Conservation (phyloP, 2,329 filamentous ascomycete genomes). For the Pseudopithomyces chartarum region DNA sequence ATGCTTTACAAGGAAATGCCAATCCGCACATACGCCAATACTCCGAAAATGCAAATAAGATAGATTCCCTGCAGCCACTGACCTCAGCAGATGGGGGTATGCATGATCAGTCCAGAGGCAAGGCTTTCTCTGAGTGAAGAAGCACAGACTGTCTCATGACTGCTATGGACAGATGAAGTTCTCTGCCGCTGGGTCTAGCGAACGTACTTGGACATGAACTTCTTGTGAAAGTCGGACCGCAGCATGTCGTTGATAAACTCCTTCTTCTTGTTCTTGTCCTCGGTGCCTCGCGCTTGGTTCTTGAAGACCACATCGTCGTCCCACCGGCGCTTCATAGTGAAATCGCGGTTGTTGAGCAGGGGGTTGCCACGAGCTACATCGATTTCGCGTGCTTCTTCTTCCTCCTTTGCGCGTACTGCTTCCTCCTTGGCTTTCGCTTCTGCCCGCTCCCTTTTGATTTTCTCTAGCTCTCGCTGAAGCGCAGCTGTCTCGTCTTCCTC, state of each 20-base stretch:
- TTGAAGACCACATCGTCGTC: conserved; percentile 99
- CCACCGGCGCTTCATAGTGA: conserved; percentile 90
- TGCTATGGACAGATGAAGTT: neutral
- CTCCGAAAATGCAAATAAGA: conserved; percentile 28
- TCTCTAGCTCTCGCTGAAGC: conserved; percentile 89
- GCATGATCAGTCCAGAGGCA: too few species aligned
- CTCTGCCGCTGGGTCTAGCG: conserved; percentile 4
- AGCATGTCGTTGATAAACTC: conserved; percentile 97
- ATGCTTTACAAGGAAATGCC: conserved; percentile 17
- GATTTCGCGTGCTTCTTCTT: conserved; percentile 81
- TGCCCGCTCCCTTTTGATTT: conserved; percentile 85
- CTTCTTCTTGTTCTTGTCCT: conserved; percentile 88
- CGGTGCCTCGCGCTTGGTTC: conserved; percentile 94
- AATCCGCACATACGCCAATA: conserved; percentile 3
- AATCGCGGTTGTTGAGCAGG: conserved; percentile 84
- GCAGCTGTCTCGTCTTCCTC: conserved; percentile 84
- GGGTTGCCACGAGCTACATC: conserved; percentile 94
- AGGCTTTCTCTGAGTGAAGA: too few species aligned
- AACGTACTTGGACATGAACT: conserved; percentile 68
- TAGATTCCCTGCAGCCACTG: conserved; percentile 1
- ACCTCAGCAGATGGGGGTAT: conserved; percentile 3
- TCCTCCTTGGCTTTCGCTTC: conserved; percentile 84
- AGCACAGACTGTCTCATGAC: conserved; percentile 68
- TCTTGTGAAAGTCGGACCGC: conserved; percentile 94
- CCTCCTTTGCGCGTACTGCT: conserved; percentile 76